Evolutionary conservation across 2,329 filamentous ascomycete species (phyloP), one percentile per base, ranked within the genome.

Genomic region (Neofusicoccum kwambonambiense): DNA sequence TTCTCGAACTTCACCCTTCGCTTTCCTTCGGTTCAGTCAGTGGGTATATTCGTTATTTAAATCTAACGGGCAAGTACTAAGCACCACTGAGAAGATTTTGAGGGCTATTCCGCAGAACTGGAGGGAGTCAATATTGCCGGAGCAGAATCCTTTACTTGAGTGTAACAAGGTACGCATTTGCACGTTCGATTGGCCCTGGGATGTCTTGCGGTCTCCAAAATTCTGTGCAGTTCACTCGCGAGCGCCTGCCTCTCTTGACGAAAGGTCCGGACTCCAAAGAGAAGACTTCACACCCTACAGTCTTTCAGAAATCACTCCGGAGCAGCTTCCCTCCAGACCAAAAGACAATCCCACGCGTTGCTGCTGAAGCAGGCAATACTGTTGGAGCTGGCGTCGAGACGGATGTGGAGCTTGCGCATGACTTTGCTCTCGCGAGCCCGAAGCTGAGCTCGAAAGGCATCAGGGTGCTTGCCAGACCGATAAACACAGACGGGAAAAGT

Each of bases 391-490:
- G 66, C 12, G 41, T 34, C 31, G 64, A 67, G 27, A 58, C 50
- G 54, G 68, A 68, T 60, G 63, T 71, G 4, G 60, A 19, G 11
- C 19, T 52, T 2, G 66, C 63, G 13, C 64, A 67, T 47, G 67
- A 69, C 50, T 71, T 70, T 35, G 74, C 74, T 42, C 70, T 70
- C 35, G 71, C 73, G 8, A 60, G 66, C 15, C 60, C 68, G 6
- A 67, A 50, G 41, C 31, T 65, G 19, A 67, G 67, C 3, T 68
- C 68, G 0, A 72, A 72, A 42, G 73, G 73, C 1, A 64, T 74
- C 5, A 66, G 67, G 31, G 66, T 68, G 3, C 12, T 27, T 5
- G 49, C 34, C 6, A 51, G 13, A 35, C 15, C 17, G 4, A 27
- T 11, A 6, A 34, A 22, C 27, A 7, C 27, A 31, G 27, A 31